Conservation (phyloP, 805 yeast genomes). For the Maudiozyma serrabonitensis region DNA sequence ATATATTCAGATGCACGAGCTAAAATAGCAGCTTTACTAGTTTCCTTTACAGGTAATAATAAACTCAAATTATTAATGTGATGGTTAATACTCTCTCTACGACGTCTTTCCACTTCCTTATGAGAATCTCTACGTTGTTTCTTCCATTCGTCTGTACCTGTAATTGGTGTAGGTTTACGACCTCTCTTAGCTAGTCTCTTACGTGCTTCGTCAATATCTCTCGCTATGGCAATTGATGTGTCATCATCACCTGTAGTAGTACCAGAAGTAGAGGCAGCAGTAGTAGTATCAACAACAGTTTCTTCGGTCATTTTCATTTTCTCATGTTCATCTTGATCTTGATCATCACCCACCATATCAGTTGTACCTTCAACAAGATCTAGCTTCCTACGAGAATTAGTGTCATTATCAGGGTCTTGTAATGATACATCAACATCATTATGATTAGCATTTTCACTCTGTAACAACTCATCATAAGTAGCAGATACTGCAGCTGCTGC, state of each 20-base stretch:
- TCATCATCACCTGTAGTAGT: constrained; percentile 1
- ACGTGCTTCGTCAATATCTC: constrained; percentile 1
- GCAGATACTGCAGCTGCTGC: constrained; percentile 19
- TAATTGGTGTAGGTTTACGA: constrained; percentile 20
- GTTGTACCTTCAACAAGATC: too few species aligned
- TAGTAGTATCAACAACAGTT: not conserved
- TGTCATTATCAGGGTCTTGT: not conserved
- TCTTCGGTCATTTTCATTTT: not conserved
- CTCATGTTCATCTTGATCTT: not conserved
- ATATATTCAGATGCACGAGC: constrained; percentile 86
- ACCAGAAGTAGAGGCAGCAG: not conserved
- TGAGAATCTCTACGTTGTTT: constrained; percentile 75
- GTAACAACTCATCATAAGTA: constrained; percentile 17
- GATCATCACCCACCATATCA: not conserved
- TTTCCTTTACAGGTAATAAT: constrained; percentile 68
- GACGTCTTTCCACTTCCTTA: constrained; percentile 88
- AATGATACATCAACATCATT: constrained; percentile 6
- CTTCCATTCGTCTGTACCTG: constrained; percentile 27
- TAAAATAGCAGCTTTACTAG: constrained; percentile 81
- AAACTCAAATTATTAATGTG: constrained; percentile 79
- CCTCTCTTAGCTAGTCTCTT: constrained; percentile 13
- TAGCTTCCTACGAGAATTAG: not conserved
- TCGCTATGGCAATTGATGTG: not conserved
- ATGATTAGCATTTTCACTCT: constrained; percentile 12
- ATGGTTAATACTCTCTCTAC: constrained; percentile 78